Evolutionary conservation across 2,329 filamentous ascomycete species (phyloP).

Genomic region (Apiospora koreana): DNA sequence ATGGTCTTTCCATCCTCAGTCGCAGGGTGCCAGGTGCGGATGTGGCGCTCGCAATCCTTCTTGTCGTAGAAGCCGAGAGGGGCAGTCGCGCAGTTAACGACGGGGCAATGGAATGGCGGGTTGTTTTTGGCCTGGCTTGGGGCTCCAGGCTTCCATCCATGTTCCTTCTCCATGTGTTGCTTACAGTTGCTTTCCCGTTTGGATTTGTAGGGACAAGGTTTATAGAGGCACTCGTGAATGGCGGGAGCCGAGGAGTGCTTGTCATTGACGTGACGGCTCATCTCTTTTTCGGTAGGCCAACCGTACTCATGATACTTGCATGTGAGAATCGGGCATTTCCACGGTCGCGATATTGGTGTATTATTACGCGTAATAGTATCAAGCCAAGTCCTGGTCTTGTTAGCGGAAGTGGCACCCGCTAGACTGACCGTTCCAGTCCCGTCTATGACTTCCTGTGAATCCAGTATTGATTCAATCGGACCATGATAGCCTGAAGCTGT

Average conservation of each 20-base stretch:
- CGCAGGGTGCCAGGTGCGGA: background rate
- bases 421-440: too few relatives aligned
- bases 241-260: slow-evolving; percentile 84
- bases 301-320: slow-evolving; percentile 92
- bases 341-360: slow-evolving; percentile 66
- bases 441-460: too few relatives aligned
- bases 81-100: background rate
- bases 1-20: background rate
- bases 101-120: background rate
- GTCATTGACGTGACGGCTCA: slow-evolving; percentile 93
- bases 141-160: slow-evolving; percentile 62
- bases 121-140: background rate
- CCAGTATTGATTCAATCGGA: too few relatives aligned
- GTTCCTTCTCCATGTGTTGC: slow-evolving; percentile 97
- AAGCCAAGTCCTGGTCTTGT: slow-evolving; percentile 18
- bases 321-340: slow-evolving; percentile 80
- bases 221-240: slow-evolving; percentile 81
- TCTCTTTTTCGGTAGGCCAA: slow-evolving; percentile 97
- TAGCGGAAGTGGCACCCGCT: slow-evolving; percentile 61
- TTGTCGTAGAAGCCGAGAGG: background rate
- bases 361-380: background rate
- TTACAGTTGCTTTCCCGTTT: slow-evolving; percentile 98
- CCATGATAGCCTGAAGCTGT: too few relatives aligned
- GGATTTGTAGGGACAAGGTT: slow-evolving; percentile 87
- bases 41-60: background rate